Percentiles rank a stretch among this genome's conserved stretches.
phyloP scores from a whole-genome alignment of 2,329 filamentous ascomycete species.

The Colletotrichum gigasporum region DNA sequence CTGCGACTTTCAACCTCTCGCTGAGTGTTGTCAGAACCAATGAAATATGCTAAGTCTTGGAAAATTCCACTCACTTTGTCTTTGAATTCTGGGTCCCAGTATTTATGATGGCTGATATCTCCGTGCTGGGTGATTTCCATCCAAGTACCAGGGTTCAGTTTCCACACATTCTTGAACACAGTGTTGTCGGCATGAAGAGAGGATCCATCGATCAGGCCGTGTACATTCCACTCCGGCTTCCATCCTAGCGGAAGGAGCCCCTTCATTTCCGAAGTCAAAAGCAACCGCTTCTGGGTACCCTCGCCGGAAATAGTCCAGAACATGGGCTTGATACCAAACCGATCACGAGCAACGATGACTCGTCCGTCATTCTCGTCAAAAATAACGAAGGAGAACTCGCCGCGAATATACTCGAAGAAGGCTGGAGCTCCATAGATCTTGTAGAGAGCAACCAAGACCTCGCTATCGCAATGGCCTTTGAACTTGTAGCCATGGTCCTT shows the following conservation, averaged over 20 bases:
- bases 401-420: conserved; percentile 53
- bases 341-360: conserved; percentile 59
- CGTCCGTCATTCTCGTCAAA: conserved; percentile 51
- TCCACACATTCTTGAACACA: conserved; percentile 56
- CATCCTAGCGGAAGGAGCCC: conserved; percentile 60
- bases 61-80: conserved; percentile 62
- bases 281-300: conserved; percentile 41
- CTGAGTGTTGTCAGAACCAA: conserved; percentile 29
- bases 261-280: conserved; percentile 64
- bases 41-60: too few species aligned
- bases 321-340: conserved; percentile 68
- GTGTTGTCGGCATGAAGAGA: conserved; percentile 57
- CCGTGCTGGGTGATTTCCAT: conserved; percentile 48
- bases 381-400: conserved; percentile 64
- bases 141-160: conserved; percentile 55
- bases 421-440: conserved; percentile 51
- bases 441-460: conserved; percentile 63
- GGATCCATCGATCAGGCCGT: conserved; percentile 51
- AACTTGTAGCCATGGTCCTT: conserved; percentile 52
- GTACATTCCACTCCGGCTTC: conserved; percentile 63
- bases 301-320: conserved; percentile 51
- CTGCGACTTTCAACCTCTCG: conserved; percentile 49
- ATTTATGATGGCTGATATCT: conserved; percentile 49
- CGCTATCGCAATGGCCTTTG: conserved; percentile 56
- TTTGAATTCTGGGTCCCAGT: conserved; percentile 63